Base-by-base conservation (phyloP, 352 stramenopile species). In the Phytophthora nicotianae region DNA sequence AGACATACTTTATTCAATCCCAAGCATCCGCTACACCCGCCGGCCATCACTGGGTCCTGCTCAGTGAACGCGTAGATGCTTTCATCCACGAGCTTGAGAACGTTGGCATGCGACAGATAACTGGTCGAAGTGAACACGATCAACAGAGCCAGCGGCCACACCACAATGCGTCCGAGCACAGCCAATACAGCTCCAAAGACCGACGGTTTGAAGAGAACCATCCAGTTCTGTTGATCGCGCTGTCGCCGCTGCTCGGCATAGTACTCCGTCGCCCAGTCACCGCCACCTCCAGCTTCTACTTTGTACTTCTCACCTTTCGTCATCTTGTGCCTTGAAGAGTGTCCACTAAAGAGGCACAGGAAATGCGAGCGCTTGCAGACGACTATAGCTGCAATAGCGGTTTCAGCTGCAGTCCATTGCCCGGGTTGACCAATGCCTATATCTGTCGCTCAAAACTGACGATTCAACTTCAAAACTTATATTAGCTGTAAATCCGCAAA, bases 51-150 rank as follows among this genome's bases (percentile, higher is more conserved):
- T 20, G 60, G 65, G 29, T 73, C 65, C 52, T 66, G 48, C 26
- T 69, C 48, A 0, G 59, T 65, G 32, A 66, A 73, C 5, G 65
- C 65, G 48, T 55, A 73, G 60, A 62, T 46, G 46, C 65, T 73
- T 46, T 73, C 48, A 37, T 70, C 60, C 5, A 68, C 60, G 1
- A 60, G 47, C 10, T 62, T 62, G 42, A 73, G 60, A 0, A 73
- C 49, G 17, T 41, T 69, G 14, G 19, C 54, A 21, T 26, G 3
- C 4, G 65, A 46, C 0, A 73, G 50, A 17, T 73, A 73, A 16
- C 41, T 35, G 43, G 60, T 62, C 14, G 59, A 60, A 2, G 49
- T 47, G 37, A 70, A 60, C 4, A 73, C 48, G 0, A 62, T 26
- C 3, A 70, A 23, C 5, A 70, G 23, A 0, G 52, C 48, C 14